Evolutionary conservation across 768 basidiomycete species (phyloP).

Genomic region (Pulveroboletus frians): DNA sequence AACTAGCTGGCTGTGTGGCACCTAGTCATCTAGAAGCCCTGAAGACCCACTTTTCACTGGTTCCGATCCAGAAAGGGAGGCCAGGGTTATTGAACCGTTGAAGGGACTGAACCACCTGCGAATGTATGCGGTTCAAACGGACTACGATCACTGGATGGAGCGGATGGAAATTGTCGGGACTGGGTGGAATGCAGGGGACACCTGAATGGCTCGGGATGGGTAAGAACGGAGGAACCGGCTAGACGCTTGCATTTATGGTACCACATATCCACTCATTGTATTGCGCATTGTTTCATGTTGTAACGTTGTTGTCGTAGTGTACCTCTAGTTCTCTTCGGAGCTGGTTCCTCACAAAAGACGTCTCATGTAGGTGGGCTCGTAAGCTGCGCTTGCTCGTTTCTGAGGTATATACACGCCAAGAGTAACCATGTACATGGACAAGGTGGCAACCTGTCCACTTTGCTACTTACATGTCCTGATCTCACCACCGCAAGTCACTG

Average conservation of each 20-base stretch:
- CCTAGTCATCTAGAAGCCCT: constrained; percentile 1
- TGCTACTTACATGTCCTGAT: too few relatives aligned
- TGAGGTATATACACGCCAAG: too few relatives aligned
- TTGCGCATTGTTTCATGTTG: background rate
- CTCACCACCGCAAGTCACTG: too few relatives aligned
- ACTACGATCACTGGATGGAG: constrained; percentile 4
- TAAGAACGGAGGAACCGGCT: background rate
- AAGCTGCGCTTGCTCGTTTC: too few relatives aligned
- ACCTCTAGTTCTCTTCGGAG: background rate
- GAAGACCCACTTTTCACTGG: constrained; percentile 9
- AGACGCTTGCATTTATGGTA: background rate
- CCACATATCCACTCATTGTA: background rate
- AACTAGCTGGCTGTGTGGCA: constrained; percentile 11
- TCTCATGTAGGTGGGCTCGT: background rate
- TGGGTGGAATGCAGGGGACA: constrained; percentile 17
- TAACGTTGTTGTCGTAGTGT: background rate
- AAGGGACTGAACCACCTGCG: constrained; percentile 8
- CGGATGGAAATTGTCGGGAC: constrained; percentile 15
- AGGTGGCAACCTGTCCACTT: too few relatives aligned
- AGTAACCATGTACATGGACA: too few relatives aligned
- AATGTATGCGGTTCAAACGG: constrained; percentile 17
- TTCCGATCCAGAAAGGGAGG: constrained; percentile 9
- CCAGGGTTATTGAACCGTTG: constrained; percentile 16
- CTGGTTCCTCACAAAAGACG: too few relatives aligned
- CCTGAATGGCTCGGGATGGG: background rate